phyloP scores from a whole-genome alignment of 345 rosid genomes.

The Syzygium jambos region DNA sequence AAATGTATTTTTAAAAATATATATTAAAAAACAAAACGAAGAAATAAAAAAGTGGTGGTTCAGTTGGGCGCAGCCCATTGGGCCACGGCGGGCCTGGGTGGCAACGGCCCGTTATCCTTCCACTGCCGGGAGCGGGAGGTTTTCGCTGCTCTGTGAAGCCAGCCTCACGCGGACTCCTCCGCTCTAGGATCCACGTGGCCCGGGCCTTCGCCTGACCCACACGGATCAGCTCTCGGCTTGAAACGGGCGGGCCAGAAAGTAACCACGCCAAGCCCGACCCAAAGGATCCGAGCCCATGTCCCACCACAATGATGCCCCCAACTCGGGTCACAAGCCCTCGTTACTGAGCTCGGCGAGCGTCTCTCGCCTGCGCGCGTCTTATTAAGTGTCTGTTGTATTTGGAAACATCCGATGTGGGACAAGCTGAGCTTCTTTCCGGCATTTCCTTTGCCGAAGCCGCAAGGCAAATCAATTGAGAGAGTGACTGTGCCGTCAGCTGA shows the following conservation, averaged over 20 bases:
- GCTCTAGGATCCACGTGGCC: constrained; percentile 1
- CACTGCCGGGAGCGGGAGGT: constrained; percentile 34
- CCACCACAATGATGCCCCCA: constrained; percentile 9
- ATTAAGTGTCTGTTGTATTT: rapidly evolving
- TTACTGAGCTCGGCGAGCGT: not conserved
- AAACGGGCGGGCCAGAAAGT: constrained; percentile 10
- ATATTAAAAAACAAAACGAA: no score
- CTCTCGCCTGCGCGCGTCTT: rapidly evolving
- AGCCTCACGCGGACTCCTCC: constrained; percentile 37
- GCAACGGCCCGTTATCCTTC: constrained; percentile 23
- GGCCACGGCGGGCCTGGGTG: not conserved
- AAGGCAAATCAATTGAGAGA: not conserved
- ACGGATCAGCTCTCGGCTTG: constrained; percentile 8
- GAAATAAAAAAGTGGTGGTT: not conserved
- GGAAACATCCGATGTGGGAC: rapidly evolving
- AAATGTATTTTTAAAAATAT: not conserved
- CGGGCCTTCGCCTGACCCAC: not conserved
- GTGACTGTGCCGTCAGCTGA: not conserved
- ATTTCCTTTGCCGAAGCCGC: not conserved
- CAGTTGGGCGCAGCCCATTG: not conserved
- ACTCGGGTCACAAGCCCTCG: constrained; percentile 16
- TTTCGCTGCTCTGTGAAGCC: constrained; percentile 40
- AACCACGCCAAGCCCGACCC: not conserved
- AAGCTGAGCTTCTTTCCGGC: not conserved
- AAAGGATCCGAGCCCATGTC: not conserved